These are phyloP conservation scores for Agaricales sp. DNA, from an alignment of 1,284 basidiomycete genomes.

Conservation along the genomic window DNA sequence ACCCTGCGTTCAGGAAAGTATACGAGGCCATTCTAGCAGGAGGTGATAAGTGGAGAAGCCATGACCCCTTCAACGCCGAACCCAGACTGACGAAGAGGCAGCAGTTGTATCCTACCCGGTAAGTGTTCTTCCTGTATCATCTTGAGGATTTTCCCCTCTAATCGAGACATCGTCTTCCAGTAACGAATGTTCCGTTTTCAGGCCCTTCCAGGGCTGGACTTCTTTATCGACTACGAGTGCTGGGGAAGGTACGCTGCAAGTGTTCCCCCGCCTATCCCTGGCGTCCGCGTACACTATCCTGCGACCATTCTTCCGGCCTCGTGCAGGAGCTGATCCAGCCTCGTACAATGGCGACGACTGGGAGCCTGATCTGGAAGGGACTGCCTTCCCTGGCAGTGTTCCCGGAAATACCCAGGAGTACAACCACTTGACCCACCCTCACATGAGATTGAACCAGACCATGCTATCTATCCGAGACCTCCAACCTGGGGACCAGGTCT, in stretches of 20 bases:
- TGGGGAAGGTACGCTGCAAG: slow-evolving; percentile 55
- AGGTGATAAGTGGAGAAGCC: slow-evolving; percentile 38
- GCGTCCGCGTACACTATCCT: slow-evolving; percentile 63
- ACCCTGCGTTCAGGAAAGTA: slow-evolving; percentile 45
- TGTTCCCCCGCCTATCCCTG: slow-evolving; percentile 48
- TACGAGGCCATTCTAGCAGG: slow-evolving; percentile 45
- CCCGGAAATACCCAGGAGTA: slow-evolving; percentile 59
- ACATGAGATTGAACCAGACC: slow-evolving; percentile 46
- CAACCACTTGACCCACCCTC: slow-evolving; percentile 55
- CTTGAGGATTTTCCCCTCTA: too few relatives aligned
- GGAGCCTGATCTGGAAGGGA: slow-evolving; percentile 48
- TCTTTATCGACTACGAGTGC: slow-evolving; percentile 53
- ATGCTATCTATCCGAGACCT: slow-evolving; percentile 44
- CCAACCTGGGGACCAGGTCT: slow-evolving; percentile 68
- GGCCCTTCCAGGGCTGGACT: slow-evolving; percentile 73
- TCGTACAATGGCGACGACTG: slow-evolving; percentile 41
- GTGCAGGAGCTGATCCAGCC: slow-evolving; percentile 7
- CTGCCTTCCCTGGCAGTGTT: slow-evolving; percentile 52
- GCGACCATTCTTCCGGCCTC: slow-evolving; percentile 62
- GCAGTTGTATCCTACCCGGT: slow-evolving; percentile 46
- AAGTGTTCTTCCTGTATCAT: too few relatives aligned
- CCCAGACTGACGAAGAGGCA: slow-evolving; percentile 41
- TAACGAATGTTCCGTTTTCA: slow-evolving; percentile 63
- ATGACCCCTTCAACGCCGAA: slow-evolving; percentile 49
- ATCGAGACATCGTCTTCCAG: slow-evolving; percentile 19